phyloP scores from a whole-genome alignment of 2,329 filamentous ascomycete genomes.

The Malbranchea zuffiana region DNA sequence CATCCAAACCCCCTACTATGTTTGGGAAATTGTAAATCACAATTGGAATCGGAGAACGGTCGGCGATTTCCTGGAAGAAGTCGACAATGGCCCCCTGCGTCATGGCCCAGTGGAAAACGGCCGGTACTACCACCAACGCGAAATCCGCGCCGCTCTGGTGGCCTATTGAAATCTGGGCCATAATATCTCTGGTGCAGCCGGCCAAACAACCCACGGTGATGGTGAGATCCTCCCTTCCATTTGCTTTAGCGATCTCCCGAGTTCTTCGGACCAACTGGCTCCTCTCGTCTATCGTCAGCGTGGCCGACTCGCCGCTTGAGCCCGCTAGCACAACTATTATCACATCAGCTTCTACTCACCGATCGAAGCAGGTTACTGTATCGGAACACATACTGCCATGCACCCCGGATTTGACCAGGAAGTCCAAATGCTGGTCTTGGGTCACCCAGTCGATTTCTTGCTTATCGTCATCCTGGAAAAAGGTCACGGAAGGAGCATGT shows the following conservation, averaged over 20 bases:
- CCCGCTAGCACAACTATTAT: conserved; percentile 31
- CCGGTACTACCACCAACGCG: conserved; percentile 60
- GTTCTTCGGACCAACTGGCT: conserved; percentile 29
- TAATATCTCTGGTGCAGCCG: conserved; percentile 32
- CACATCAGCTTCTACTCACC: too few species aligned
- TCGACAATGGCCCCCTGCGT: conserved; percentile 46
- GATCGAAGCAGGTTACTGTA: neutral
- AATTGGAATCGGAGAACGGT: conserved; percentile 39
- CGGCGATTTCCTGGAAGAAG: conserved; percentile 54
- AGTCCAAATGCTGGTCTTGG: conserved; percentile 44
- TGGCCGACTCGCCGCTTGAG: conserved; percentile 38
- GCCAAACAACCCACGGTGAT: conserved; percentile 35
- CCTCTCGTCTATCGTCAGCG: conserved; percentile 33
- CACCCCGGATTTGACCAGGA: conserved; percentile 43
- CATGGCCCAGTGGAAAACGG: conserved; percentile 60
- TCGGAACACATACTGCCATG: conserved; percentile 40
- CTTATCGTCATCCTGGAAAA: conserved; percentile 38
- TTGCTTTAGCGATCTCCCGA: conserved; percentile 27
- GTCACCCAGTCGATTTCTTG: conserved; percentile 48
- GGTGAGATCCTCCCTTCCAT: conserved; percentile 26
- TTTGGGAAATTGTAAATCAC: conserved; percentile 41
- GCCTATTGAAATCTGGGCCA: conserved; percentile 54
- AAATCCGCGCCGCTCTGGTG: conserved; percentile 58
- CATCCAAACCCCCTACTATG: conserved; percentile 34
- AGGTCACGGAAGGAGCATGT: conserved; percentile 48